Base-by-base conservation (phyloP, 306 rosid genomes). In the Prunus kanzakura region DNA sequence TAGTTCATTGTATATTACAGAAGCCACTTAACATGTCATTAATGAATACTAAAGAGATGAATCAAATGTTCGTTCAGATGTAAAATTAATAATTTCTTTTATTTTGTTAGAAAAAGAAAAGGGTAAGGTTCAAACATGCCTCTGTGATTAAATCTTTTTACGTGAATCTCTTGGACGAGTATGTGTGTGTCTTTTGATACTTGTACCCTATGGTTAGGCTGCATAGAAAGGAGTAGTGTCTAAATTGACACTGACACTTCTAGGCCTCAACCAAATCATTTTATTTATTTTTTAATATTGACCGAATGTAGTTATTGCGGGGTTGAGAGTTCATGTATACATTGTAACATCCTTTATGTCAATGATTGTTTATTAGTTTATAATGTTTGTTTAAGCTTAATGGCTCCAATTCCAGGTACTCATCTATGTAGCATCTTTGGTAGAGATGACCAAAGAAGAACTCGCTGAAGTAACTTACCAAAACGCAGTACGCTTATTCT, bases 341-440 rank as follows among this genome's bases (percentile, higher is more conserved):
- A 1, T 32, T 32, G 38, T 32, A 5, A 32, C 38, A 32, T 32
- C 38, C 38, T 32, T 32, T 32, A 32, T 5, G 38, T 32, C 38
- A 32, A 32, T 32, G 38, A 32, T 32, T 32, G 38, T 32, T 68
- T 23, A 3, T 27, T 56, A 4, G 52, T 75, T 75, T 64, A 61
- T 7, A 22, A n/a, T 61, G 18, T 8, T 30, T 23, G n/a, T 30
- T 64, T 75, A 25, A 25, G 35, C 35, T 49, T 19, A 32, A 56
- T 45, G 52, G n/a, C 46, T 60, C 52, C 2, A 35, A 47, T n/a
- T 81, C 43, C 88, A 86, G 90, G 88, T 82, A 50, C 90, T 84
- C 25, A 11, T n/a, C 56, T 85, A 83, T n/a, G 87, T 85, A 55
- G 87, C 91, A 13, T 81, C 88, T 51, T 67, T 85, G 86, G 55